A percentile compares a stretch with the other conserved stretches of the same genome.
Conservation (phyloP, 768 basidiomycete genomes). For the Naganishia friedmannii region DNA sequence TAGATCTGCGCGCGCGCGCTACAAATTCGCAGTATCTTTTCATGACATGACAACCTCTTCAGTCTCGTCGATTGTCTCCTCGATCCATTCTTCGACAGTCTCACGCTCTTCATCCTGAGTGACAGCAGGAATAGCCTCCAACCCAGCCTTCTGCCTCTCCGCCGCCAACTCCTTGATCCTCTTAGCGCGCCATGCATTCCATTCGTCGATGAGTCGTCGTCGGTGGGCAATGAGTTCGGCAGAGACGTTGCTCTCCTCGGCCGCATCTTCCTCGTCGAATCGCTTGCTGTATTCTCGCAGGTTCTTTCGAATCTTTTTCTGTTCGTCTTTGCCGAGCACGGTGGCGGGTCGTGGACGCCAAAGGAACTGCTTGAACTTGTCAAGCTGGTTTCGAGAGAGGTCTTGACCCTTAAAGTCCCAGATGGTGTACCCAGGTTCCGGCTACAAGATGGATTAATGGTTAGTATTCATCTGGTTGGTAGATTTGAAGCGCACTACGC, state of each 20-base stretch:
- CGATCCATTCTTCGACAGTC: constrained; percentile 90
- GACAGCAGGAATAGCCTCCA: constrained; percentile 43
- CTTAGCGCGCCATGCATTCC: constrained; percentile 91
- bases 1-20: neutral
- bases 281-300: constrained; percentile 82
- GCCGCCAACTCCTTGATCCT: constrained; percentile 67
- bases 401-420: constrained; percentile 99
- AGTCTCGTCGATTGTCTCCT: constrained; percentile 85
- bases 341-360: constrained; percentile 96
- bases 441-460: constrained; percentile 55
- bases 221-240: constrained; percentile 87
- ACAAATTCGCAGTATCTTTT: constrained; percentile 25
- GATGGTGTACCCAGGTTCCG: constrained; percentile 92
- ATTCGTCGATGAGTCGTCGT: constrained; percentile 90
- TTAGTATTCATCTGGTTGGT: constrained; percentile 1
- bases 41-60: constrained; percentile 62
- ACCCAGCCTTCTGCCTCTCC: constrained; percentile 55
- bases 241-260: constrained; percentile 89
- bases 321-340: constrained; percentile 79
- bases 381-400: constrained; percentile 72
- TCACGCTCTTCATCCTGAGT: constrained; percentile 67
- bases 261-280: constrained; percentile 96
- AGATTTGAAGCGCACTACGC: constrained; percentile 43
- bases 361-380: constrained; percentile 97
- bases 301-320: constrained; percentile 79